Percentiles rank a stretch among this genome's conserved stretches.
These are phyloP conservation scores for Tardiomyces depauwii DNA, from an alignment of 1,139 yeast genomes.

Conservation along the genomic window DNA sequence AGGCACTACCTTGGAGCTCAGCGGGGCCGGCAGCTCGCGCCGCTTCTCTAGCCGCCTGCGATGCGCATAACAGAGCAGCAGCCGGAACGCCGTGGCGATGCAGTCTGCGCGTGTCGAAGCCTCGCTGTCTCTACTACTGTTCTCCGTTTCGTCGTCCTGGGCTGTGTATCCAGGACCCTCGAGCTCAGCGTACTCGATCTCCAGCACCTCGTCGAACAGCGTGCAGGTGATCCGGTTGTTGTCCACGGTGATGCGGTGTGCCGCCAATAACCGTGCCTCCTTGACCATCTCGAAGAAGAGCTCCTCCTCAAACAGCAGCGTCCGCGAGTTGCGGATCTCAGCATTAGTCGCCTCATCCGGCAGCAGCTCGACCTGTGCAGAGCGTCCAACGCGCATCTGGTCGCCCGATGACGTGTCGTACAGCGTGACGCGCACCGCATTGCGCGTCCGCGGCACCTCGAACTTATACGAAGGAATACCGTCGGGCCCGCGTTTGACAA, in stretches of 20 bases:
- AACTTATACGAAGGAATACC: slow-evolving; percentile 24
- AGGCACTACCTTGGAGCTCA: slow-evolving; percentile 18
- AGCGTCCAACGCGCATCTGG: slow-evolving; percentile 15
- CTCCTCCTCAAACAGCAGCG: slow-evolving; percentile 78
- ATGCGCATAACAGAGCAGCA: slow-evolving; percentile 53
- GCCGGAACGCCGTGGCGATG: slow-evolving; percentile 40
- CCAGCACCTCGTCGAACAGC: slow-evolving; percentile 54
- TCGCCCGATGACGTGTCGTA: slow-evolving; percentile 16
- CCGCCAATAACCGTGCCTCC: slow-evolving; percentile 64
- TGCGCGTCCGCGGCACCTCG: slow-evolving; percentile 19
- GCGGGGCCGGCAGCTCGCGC: slow-evolving; percentile 22
- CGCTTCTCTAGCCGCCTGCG: slow-evolving; percentile 38
- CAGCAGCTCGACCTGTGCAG: slow-evolving; percentile 10
- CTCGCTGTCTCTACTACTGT: slow-evolving; percentile 5
- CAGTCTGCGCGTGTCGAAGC: slow-evolving; percentile 35
- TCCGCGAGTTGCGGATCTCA: slow-evolving; percentile 35
- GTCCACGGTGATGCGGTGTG: slow-evolving; percentile 59
- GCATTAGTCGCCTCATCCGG: slow-evolving; percentile 14
- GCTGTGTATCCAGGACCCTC: slow-evolving; percentile 14
- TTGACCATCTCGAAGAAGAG: slow-evolving; percentile 52
- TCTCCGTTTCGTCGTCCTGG: slow-evolving; percentile 8
- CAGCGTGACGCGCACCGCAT: slow-evolving; percentile 31
- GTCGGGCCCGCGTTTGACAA: slow-evolving; percentile 34
- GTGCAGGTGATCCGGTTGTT: slow-evolving; percentile 56
- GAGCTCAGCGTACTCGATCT: slow-evolving; percentile 51